A percentile compares a stretch with the other conserved stretches of the same genome.
These are phyloP conservation scores for Suhomyces kilbournensis DNA, from an alignment of 805 yeast genomes.

Conservation along the genomic window DNA sequence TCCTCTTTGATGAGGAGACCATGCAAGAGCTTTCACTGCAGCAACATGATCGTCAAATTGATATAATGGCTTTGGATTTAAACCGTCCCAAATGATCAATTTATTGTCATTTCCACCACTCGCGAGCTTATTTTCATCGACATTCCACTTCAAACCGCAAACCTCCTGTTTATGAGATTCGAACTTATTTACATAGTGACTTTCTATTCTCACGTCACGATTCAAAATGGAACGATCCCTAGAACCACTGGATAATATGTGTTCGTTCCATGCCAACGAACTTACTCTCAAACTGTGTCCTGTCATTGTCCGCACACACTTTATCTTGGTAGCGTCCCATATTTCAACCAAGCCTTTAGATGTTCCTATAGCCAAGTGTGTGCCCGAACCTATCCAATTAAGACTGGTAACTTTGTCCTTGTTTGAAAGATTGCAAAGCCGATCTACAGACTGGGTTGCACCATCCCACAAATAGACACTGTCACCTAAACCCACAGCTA, in stretches of 20 bases:
- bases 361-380: slow-evolving; percentile 93
- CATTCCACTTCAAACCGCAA: slow-evolving; percentile 94
- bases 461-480: slow-evolving; percentile 92
- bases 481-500: slow-evolving; percentile 88
- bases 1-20: slow-evolving; percentile 98
- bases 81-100: slow-evolving; percentile 84
- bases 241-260: slow-evolving; percentile 81
- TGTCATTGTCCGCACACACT: slow-evolving; percentile 85
- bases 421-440: slow-evolving; percentile 65
- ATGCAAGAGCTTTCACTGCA: slow-evolving; percentile 93
- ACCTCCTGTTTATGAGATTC: slow-evolving; percentile 88
- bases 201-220: slow-evolving; percentile 86
- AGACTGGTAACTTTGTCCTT: slow-evolving; percentile 77
- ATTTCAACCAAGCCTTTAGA: slow-evolving; percentile 84
- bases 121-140: slow-evolving; percentile 86
- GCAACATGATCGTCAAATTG: slow-evolving; percentile 83
- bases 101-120: slow-evolving; percentile 95
- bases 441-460: slow-evolving; percentile 72
- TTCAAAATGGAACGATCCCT: slow-evolving; percentile 82
- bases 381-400: slow-evolving; percentile 92
- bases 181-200: slow-evolving; percentile 71
- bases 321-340: slow-evolving; percentile 84
- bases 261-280: slow-evolving; percentile 92
- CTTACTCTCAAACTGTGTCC: slow-evolving; percentile 87
- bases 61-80: slow-evolving; percentile 62